Percentiles rank a stretch among this genome's conserved stretches.
Evolutionary conservation across 257 asterid species (phyloP).

Genomic region (Ligustrum vulgare): DNA sequence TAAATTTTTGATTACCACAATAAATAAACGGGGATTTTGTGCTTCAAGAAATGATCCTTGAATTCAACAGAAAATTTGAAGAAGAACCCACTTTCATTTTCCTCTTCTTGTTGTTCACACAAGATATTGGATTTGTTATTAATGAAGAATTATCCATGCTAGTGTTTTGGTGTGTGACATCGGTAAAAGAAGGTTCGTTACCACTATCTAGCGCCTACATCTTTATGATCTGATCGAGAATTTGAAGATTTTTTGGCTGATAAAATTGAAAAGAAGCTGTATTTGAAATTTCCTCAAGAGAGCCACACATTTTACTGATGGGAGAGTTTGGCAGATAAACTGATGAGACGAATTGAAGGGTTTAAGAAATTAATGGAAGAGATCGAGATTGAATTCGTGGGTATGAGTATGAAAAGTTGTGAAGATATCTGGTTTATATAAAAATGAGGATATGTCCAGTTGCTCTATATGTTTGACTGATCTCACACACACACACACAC

Average conservation of each 20-base stretch:
- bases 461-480: constrained; percentile 33
- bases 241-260: constrained; percentile 31
- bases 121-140: constrained; percentile 23
- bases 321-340: constrained; percentile 29
- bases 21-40: too few species aligned
- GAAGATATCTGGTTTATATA: constrained; percentile 48
- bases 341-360: constrained; percentile 31
- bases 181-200: constrained; percentile 18
- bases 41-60: constrained; percentile 35
- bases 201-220: constrained; percentile 11
- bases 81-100: constrained; percentile 37
- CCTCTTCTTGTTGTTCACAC: constrained; percentile 43
- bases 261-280: constrained; percentile 31
- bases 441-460: constrained; percentile 26
- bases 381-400: constrained; percentile 14
- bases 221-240: constrained; percentile 30
- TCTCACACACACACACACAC: constrained; percentile 29
- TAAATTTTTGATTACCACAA: too few species aligned
- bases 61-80: constrained; percentile 50
- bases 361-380: constrained; percentile 15
- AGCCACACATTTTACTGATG: constrained; percentile 23
- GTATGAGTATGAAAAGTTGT: constrained; percentile 29
- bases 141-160: constrained; percentile 49
- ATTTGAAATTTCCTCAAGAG: constrained; percentile 36
- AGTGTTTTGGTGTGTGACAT: constrained; percentile 29